These are phyloP conservation scores for Gloeopeniophorella convolvens DNA, from an alignment of 768 basidiomycete species.

Conservation along the genomic window DNA sequence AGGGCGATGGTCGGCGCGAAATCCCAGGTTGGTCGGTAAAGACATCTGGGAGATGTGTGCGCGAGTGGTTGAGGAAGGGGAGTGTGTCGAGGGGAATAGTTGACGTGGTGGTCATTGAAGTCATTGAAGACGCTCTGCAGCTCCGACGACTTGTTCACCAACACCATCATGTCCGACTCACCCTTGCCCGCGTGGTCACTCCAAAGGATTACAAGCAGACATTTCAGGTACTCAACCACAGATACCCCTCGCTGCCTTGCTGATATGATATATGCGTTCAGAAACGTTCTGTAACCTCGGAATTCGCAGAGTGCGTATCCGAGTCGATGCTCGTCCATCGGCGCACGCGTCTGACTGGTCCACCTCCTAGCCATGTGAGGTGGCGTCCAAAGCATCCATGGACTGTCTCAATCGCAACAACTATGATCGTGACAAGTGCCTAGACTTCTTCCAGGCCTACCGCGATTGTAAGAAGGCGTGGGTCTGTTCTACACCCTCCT, in stretches of 20 bases:
- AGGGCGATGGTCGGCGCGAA: no score
- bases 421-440: constrained; percentile 64
- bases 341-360: neutral
- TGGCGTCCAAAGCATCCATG: constrained; percentile 69
- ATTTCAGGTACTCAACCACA: constrained; percentile 25
- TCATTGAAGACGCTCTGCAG: constrained; percentile 1
- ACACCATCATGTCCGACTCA: neutral
- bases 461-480: constrained; percentile 75
- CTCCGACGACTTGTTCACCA: neutral
- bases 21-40: constrained; percentile 3
- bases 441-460: constrained; percentile 77
- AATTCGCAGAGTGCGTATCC: constrained; percentile 18
- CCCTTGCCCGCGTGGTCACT: neutral
- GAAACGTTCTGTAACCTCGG: constrained; percentile 11
- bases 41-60: neutral
- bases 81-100: constrained; percentile 4
- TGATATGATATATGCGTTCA: neutral
- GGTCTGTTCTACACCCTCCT: constrained; percentile 38
- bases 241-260: neutral
- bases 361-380: constrained; percentile 57
- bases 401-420: constrained; percentile 63
- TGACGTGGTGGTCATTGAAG: constrained; percentile 2
- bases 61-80: neutral
- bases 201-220: constrained; percentile 28
- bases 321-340: no score